phyloP scores from a whole-genome alignment of 306 rosid species.

The Hippophae tibetana region DNA sequence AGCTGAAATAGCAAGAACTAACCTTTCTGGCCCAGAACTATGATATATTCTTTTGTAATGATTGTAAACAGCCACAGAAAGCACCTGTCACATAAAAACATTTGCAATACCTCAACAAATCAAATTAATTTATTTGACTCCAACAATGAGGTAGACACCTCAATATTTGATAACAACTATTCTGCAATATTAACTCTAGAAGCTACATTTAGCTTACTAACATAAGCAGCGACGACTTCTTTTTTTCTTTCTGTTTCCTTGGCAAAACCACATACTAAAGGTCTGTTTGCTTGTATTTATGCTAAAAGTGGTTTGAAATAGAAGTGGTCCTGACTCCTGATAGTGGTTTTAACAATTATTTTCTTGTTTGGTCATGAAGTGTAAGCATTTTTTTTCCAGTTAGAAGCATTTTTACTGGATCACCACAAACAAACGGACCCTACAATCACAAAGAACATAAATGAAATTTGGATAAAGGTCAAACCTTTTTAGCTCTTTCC shows the following conservation, averaged over 20 bases:
- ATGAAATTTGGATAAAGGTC: background rate
- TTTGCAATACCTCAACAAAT: background rate
- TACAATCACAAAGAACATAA: background rate
- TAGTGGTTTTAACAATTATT: too few species aligned
- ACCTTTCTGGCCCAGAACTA: slow-evolving; percentile 28
- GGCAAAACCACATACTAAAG: too few species aligned
- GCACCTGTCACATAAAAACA: slow-evolving; percentile 34
- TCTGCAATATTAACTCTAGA: too few species aligned
- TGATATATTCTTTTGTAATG: slow-evolving; percentile 53
- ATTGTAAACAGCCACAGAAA: slow-evolving; percentile 72
- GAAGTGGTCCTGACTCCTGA: too few species aligned
- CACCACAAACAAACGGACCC: background rate
- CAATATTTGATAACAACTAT: background rate
- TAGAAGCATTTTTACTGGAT: background rate
- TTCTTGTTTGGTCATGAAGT: too few species aligned
- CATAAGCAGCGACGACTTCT: too few species aligned
- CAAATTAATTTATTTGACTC: background rate
- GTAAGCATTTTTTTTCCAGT: background rate
- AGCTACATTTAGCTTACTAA: too few species aligned
- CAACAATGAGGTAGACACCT: background rate
- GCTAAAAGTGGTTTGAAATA: too few species aligned
- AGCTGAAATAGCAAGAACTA: slow-evolving; percentile 1
- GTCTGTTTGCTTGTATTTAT: too few species aligned
- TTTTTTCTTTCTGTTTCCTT: too few species aligned
- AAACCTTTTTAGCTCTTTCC: slow-evolving; percentile 51